Evolutionary conservation across 2,329 filamentous ascomycete species (phyloP).

Genomic region (Cadophora luteo-olivacea): DNA sequence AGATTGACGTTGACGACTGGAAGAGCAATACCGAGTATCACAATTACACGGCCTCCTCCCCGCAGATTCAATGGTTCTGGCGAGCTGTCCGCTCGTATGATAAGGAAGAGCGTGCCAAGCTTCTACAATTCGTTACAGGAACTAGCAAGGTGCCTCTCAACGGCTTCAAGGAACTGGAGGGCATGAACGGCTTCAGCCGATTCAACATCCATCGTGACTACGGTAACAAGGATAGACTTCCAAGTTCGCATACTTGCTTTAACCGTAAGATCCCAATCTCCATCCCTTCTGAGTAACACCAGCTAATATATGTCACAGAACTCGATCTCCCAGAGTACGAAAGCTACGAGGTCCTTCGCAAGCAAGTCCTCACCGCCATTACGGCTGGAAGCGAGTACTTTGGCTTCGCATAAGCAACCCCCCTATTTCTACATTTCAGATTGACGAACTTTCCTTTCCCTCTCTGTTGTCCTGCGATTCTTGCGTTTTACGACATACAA

Average conservation of each 20-base stretch:
- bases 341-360: slow-evolving; percentile 87
- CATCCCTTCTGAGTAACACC: neutral
- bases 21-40: slow-evolving; percentile 99
- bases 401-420: slow-evolving; percentile 77
- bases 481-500: slow-evolving; percentile 31
- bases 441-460: slow-evolving; percentile 17
- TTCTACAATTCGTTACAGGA: slow-evolving; percentile 97
- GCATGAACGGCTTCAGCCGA: slow-evolving; percentile 97
- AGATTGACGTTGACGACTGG: slow-evolving; percentile 99
- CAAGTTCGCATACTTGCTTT: slow-evolving; percentile 98
- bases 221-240: slow-evolving; percentile 92
- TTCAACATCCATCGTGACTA: slow-evolving; percentile 99
- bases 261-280: slow-evolving; percentile 76
- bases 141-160: slow-evolving; percentile 98
- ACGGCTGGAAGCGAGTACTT: slow-evolving; percentile 98
- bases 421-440: neutral
- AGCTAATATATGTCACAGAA: slow-evolving; percentile 60
- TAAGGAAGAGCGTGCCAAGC: slow-evolving; percentile 97
- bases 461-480: slow-evolving; percentile 14
- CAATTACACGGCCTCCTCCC: slow-evolving; percentile 92
- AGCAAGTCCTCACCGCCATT: slow-evolving; percentile 91
- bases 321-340: slow-evolving; percentile 98
- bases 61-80: slow-evolving; percentile 99
- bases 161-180: slow-evolving; percentile 98
- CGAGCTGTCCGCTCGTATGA: slow-evolving; percentile 95